Evolutionary conservation across 1,284 basidiomycete species (phyloP).

Genomic region (Ceratobasidium papillatum): DNA sequence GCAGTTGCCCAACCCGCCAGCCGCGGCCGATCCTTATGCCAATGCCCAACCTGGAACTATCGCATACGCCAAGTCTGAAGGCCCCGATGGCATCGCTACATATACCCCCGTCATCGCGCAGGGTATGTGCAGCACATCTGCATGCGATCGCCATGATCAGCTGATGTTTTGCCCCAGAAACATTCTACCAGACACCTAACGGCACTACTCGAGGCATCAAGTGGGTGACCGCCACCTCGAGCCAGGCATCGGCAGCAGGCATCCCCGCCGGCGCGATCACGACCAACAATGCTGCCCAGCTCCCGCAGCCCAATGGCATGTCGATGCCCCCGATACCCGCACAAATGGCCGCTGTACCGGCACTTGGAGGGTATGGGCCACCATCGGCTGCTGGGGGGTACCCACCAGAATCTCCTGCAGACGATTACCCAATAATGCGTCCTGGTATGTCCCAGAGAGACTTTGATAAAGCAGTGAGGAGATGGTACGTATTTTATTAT

Average conservation of each 20-base stretch:
- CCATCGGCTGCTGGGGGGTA: slow-evolving; percentile 12
- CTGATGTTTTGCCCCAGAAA: slow-evolving; percentile 21
- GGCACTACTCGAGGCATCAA: slow-evolving; percentile 38
- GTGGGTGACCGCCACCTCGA: slow-evolving; percentile 35
- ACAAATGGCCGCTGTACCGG: background rate
- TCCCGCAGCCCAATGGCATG: slow-evolving; percentile 23
- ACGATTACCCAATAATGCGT: slow-evolving; percentile 35
- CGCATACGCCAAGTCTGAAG: slow-evolving; percentile 38
- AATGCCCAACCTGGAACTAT: slow-evolving; percentile 35
- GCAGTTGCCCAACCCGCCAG: background rate
- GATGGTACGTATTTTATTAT: slow-evolving; percentile 19
- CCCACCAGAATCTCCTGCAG: slow-evolving; percentile 27
- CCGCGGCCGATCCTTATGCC: slow-evolving; percentile 31
- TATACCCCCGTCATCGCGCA: slow-evolving; percentile 39
- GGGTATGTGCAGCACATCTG: background rate
- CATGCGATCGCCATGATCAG: slow-evolving; percentile 21
- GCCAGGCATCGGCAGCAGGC: slow-evolving; percentile 34
- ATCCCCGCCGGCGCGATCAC: slow-evolving; percentile 35
- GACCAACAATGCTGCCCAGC: slow-evolving; percentile 25
- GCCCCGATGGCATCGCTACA: slow-evolving; percentile 40
- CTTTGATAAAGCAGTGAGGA: slow-evolving; percentile 17
- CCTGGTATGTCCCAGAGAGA: slow-evolving; percentile 29
- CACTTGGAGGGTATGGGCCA: too few species aligned
- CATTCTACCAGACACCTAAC: slow-evolving; percentile 32
- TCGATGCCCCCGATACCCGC: slow-evolving; percentile 23